Evolutionary conservation across 2,329 filamentous ascomycete genomes (phyloP).

Genomic region (Fusarium secorum): DNA sequence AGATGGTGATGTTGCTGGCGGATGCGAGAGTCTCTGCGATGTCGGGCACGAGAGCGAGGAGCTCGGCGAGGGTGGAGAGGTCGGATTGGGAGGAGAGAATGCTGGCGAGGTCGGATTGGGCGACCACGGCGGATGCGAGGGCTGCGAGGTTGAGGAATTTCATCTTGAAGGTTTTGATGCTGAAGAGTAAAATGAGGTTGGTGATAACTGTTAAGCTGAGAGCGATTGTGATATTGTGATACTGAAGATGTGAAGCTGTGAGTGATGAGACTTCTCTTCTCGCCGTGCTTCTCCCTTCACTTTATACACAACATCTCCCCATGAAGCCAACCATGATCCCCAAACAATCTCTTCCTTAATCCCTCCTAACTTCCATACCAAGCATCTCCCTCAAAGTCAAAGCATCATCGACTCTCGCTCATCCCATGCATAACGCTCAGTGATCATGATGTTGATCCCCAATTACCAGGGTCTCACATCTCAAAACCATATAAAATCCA

Average conservation of each 20-base stretch:
- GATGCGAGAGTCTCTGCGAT: constrained; percentile 44
- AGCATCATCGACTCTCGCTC: constrained; percentile 24
- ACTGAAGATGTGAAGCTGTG: neutral
- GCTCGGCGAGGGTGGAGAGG: constrained; percentile 26
- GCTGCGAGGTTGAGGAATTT: constrained; percentile 16
- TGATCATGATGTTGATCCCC: neutral
- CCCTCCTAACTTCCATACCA: neutral
- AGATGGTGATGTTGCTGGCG: constrained; percentile 47
- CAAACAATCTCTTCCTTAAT: neutral
- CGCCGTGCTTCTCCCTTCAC: neutral
- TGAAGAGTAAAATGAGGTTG: neutral
- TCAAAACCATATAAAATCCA: neutral
- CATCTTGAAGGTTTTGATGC: constrained; percentile 3
- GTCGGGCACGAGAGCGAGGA: constrained; percentile 28
- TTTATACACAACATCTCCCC: constrained; percentile 16
- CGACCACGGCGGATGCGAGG: constrained; percentile 23
- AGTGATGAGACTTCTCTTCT: neutral
- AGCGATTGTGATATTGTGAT: neutral
- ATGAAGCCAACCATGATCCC: neutral
- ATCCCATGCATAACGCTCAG: neutral
- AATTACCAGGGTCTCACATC: neutral
- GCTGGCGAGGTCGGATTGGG: constrained; percentile 24
- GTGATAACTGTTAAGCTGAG: neutral
- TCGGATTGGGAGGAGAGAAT: constrained; percentile 31
- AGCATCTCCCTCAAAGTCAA: neutral